These are phyloP conservation scores for Plenodomus tracheiphilus DNA, from an alignment of 2,329 filamentous ascomycete genomes.

Conservation along the genomic window DNA sequence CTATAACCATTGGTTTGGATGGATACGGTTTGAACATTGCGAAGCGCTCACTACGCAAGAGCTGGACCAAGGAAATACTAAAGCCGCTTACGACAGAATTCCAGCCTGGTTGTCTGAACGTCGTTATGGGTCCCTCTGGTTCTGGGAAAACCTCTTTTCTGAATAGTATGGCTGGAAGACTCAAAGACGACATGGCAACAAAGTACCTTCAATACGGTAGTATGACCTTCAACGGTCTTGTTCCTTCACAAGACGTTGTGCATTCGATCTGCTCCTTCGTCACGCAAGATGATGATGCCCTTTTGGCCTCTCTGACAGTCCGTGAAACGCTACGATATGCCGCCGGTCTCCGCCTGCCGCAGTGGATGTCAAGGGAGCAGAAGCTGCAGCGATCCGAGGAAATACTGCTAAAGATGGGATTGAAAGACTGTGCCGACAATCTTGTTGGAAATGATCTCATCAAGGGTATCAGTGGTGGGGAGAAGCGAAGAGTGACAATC, in stretches of 20 bases:
- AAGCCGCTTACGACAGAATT: slow-evolving; percentile 69
- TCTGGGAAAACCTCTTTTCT: slow-evolving; percentile 76
- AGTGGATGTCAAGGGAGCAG: slow-evolving; percentile 69
- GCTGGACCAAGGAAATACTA: slow-evolving; percentile 59
- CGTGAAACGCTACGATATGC: slow-evolving; percentile 71
- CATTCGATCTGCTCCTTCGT: slow-evolving; percentile 76
- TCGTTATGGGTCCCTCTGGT: slow-evolving; percentile 80
- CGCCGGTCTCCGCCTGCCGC: slow-evolving; percentile 70
- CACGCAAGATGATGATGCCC: slow-evolving; percentile 75
- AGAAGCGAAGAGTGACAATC: slow-evolving; percentile 77
- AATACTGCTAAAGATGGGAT: slow-evolving; percentile 72
- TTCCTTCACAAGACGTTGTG: slow-evolving; percentile 69
- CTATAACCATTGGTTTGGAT: slow-evolving; percentile 67
- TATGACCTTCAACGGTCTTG: slow-evolving; percentile 70
- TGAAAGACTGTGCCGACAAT: slow-evolving; percentile 78
- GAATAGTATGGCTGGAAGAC: slow-evolving; percentile 70
- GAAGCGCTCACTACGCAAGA: slow-evolving; percentile 60
- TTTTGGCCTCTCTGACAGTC: slow-evolving; percentile 74
- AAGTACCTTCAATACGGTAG: slow-evolving; percentile 64
- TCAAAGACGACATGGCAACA: slow-evolving; percentile 65
- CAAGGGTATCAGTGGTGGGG: slow-evolving; percentile 79
- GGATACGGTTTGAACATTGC: slow-evolving; percentile 66
- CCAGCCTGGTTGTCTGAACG: slow-evolving; percentile 68
- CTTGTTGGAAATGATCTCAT: slow-evolving; percentile 71
- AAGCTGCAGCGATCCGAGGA: slow-evolving; percentile 71